Conservation (phyloP, 495 filamentous ascomycete genomes). For the Penicillium herquei region DNA sequence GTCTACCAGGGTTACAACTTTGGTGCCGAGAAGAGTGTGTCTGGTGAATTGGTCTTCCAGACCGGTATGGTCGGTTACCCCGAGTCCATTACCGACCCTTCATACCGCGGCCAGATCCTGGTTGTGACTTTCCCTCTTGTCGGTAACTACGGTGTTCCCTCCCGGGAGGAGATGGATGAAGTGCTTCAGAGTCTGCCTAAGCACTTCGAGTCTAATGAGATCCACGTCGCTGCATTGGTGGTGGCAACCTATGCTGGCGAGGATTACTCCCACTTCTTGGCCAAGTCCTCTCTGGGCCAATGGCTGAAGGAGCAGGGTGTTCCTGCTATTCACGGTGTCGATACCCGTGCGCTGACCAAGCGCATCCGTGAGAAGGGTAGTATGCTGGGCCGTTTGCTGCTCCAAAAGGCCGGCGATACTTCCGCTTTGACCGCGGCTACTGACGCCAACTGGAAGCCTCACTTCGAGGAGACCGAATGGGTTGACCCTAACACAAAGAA, state of each 20-base stretch:
- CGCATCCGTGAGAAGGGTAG: constrained; percentile 88
- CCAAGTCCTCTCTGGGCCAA: constrained; percentile 79
- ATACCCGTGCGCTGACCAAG: constrained; percentile 92
- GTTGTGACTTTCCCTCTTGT: constrained; percentile 89
- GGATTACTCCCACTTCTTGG: constrained; percentile 91
- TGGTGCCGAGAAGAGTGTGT: constrained; percentile 84
- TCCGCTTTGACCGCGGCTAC: constrained; percentile 47
- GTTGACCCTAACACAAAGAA: constrained; percentile 88
- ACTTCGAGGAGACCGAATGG: constrained; percentile 81
- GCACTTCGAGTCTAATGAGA: constrained; percentile 86
- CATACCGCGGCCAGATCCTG: constrained; percentile 88
- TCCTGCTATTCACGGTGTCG: constrained; percentile 94
- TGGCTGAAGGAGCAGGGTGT: constrained; percentile 96
- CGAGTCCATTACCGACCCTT: constrained; percentile 90
- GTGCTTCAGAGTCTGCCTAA: constrained; percentile 80
- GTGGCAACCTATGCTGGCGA: constrained; percentile 89
- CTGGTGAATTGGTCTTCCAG: constrained; percentile 98
- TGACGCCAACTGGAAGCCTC: constrained; percentile 55
- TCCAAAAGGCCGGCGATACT: constrained; percentile 57
- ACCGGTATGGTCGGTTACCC: constrained; percentile 99
- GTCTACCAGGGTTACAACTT: constrained; percentile 93
- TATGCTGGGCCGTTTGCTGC: constrained; percentile 90
- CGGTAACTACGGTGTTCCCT: constrained; percentile 94
- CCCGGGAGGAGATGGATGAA: constrained; percentile 75
- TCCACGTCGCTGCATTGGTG: constrained; percentile 89